Percentiles rank a stretch among this genome's conserved stretches.
Conservation (phyloP, 345 rosid genomes). For the Citrus hindsii region DNA sequence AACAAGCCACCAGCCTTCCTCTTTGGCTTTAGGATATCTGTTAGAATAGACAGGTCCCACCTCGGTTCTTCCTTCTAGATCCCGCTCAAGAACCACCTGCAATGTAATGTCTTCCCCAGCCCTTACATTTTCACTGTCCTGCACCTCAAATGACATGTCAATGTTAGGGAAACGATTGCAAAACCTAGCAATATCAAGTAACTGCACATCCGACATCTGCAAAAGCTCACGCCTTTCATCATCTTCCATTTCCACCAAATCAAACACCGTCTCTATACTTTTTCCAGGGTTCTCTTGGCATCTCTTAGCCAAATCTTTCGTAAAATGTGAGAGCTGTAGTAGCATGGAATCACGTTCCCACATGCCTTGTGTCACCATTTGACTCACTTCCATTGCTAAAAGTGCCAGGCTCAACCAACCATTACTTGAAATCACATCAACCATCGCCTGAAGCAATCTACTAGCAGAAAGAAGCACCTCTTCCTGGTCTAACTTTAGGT, state of each 20-base stretch:
- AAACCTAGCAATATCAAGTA: conserved; percentile 82
- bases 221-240: conserved; percentile 78
- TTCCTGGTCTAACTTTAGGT: conserved; percentile 74
- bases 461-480: conserved; percentile 46
- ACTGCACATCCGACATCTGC: conserved; percentile 62
- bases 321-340: conserved; percentile 86
- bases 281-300: conserved; percentile 85
- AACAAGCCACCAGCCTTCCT: conserved; percentile 99
- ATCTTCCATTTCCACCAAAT: conserved; percentile 91
- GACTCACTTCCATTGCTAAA: background rate
- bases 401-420: background rate
- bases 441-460: background rate
- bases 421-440: background rate
- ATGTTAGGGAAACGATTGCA: conserved; percentile 91
- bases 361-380: background rate
- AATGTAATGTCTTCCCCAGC: conserved; percentile 61
- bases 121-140: conserved; percentile 47
- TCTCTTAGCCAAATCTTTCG: conserved; percentile 72
- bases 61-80: conserved; percentile 78
- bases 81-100: conserved; percentile 77
- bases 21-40: conserved; percentile 81
- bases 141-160: conserved; percentile 64
- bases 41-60: conserved; percentile 73
- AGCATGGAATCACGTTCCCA: conserved; percentile 72
- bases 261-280: conserved; percentile 76